phyloP scores from a whole-genome alignment of 306 rosid species.

The Dryas octopetala region DNA sequence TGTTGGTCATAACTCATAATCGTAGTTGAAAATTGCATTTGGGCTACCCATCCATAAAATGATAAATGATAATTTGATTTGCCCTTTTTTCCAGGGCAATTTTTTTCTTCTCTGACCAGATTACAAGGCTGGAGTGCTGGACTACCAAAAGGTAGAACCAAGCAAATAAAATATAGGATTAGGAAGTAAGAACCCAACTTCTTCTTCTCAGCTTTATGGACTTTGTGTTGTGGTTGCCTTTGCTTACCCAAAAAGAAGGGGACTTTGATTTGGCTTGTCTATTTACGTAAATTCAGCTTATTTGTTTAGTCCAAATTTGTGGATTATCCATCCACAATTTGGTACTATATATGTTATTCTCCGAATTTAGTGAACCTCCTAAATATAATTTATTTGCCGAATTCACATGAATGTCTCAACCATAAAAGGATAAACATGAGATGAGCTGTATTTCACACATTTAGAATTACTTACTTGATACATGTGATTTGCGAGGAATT shows the following conservation, averaged over 20 bases:
- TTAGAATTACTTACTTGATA: too few species aligned
- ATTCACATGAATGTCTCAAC: too few species aligned
- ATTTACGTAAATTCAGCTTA: background rate
- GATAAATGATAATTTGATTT: background rate
- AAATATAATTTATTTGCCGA: too few species aligned
- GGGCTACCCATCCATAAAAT: background rate
- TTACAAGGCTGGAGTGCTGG: constrained; percentile 2
- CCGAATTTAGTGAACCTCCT: too few species aligned
- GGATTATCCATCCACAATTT: too few species aligned
- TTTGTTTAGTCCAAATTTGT: background rate
- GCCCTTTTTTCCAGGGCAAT: background rate
- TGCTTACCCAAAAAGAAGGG: constrained; percentile 17
- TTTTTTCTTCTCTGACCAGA: background rate
- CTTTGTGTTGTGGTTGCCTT: constrained; percentile 7
- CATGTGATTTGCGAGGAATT: too few species aligned
- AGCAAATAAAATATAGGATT: background rate
- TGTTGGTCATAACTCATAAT: background rate
- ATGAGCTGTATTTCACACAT: too few species aligned
- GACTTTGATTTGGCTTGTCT: constrained; percentile 9
- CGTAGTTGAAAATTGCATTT: background rate
- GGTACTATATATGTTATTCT: too few species aligned
- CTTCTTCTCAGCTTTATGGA: background rate
- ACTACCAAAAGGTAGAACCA: background rate
- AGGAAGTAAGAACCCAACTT: background rate
- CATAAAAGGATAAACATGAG: too few species aligned